Evolutionary conservation across 2,329 filamentous ascomycete genomes (phyloP).

Genomic region (Plectosphaerella plurivora): DNA sequence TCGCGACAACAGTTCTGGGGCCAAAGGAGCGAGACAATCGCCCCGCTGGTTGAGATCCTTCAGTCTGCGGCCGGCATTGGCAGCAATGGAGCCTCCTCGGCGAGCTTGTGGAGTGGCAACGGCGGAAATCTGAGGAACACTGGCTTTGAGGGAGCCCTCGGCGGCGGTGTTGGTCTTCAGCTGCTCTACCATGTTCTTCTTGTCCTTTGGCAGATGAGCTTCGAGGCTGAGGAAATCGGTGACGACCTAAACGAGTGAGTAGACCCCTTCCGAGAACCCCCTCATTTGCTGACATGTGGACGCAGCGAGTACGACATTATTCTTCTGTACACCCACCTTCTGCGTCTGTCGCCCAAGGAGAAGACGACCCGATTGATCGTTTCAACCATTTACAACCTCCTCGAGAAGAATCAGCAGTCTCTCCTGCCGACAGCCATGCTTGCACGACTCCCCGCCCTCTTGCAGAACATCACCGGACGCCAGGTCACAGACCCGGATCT

Average conservation of each 20-base stretch:
- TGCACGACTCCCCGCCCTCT: constrained; percentile 68
- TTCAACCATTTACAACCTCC: constrained; percentile 83
- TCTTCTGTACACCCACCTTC: constrained; percentile 83
- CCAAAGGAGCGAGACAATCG: constrained; percentile 78
- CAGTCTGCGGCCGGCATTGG: constrained; percentile 69
- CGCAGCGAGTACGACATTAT: constrained; percentile 86
- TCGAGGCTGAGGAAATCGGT: constrained; percentile 72
- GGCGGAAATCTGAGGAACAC: constrained; percentile 45
- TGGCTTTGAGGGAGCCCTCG: constrained; percentile 58
- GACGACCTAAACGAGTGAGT: constrained; percentile 80
- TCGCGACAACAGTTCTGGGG: constrained; percentile 86
- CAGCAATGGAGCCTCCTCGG: constrained; percentile 59
- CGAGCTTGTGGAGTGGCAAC: constrained; percentile 57
- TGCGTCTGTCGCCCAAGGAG: constrained; percentile 92
- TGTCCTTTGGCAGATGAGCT: constrained; percentile 94
- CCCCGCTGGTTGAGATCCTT: constrained; percentile 78
- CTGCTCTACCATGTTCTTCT: constrained; percentile 91
- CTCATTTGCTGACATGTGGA: not conserved
- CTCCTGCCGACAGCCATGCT: constrained; percentile 81
- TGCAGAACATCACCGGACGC: constrained; percentile 58
- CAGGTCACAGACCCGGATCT: constrained; percentile 63
- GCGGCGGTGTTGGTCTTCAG: constrained; percentile 86
- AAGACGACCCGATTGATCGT: constrained; percentile 93
- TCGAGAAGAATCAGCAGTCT: constrained; percentile 65
- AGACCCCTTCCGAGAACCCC: not conserved